A percentile compares a stretch with the other conserved stretches of the same genome.
phyloP scores from a whole-genome alignment of 1,284 basidiomycete genomes.

The Ceratobasidium sp. region DNA sequence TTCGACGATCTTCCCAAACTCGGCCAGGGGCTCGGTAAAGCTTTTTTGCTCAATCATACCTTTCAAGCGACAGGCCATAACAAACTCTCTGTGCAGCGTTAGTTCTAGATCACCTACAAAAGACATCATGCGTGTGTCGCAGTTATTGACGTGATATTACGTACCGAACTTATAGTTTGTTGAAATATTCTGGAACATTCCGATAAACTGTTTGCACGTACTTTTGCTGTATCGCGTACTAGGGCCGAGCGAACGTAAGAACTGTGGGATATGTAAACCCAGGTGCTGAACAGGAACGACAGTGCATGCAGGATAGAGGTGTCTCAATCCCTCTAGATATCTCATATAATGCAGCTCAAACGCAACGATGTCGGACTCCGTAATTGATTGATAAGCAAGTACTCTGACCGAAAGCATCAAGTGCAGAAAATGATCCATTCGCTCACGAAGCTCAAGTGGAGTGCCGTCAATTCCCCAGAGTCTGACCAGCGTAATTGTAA shows the following conservation, averaged over 20 bases:
- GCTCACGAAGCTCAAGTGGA: not conserved
- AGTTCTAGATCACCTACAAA: slow-evolving; percentile 19
- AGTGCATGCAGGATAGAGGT: slow-evolving; percentile 10
- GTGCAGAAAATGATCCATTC: slow-evolving; percentile 25
- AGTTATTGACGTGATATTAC: not conserved
- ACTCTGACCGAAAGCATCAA: slow-evolving; percentile 17
- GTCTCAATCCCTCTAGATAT: slow-evolving; percentile 1
- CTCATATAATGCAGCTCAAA: not conserved
- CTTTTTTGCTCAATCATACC: not conserved
- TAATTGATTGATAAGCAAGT: not conserved
- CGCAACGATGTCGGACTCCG: not conserved
- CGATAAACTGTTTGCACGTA: slow-evolving; percentile 38
- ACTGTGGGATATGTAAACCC: slow-evolving; percentile 23
- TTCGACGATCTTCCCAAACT: not conserved
- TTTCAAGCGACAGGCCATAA: not conserved
- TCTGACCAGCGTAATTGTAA: slow-evolving; percentile 41
- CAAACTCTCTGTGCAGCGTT: slow-evolving; percentile 19
- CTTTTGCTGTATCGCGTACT: slow-evolving; percentile 1
- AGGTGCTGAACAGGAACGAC: slow-evolving; percentile 32
- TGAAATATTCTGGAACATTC: slow-evolving; percentile 24
- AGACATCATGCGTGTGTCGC: no score
- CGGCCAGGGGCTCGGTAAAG: not conserved
- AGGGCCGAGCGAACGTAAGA: slow-evolving; percentile 32
- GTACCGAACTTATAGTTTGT: slow-evolving; percentile 31
- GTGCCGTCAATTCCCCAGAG: slow-evolving; percentile 16